Conservation (phyloP, 306 rosid genomes). For the Phaseolus lunatus region DNA sequence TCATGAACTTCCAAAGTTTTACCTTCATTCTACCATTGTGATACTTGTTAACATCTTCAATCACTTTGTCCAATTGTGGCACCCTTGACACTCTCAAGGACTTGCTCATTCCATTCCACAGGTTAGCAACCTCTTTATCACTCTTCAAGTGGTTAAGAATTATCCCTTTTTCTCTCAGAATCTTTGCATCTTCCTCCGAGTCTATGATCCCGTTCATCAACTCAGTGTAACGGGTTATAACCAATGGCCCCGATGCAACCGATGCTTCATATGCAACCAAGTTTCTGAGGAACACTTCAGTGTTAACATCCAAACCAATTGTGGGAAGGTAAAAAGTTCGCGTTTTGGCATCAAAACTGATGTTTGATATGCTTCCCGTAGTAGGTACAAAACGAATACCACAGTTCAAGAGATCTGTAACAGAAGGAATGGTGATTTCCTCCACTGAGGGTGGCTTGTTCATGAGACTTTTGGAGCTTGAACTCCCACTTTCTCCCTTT, state of each 20-base stretch:
- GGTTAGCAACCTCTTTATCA: slow-evolving; percentile 63
- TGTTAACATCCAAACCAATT: slow-evolving; percentile 61
- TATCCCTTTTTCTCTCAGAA: slow-evolving; percentile 63
- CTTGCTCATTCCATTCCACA: slow-evolving; percentile 83
- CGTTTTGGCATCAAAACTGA: slow-evolving; percentile 60
- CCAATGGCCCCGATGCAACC: slow-evolving; percentile 64
- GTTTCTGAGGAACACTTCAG: slow-evolving; percentile 67
- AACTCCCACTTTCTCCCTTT: slow-evolving; percentile 33
- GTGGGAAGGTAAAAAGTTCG: slow-evolving; percentile 62
- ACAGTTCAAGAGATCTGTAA: slow-evolving; percentile 49
- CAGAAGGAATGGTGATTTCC: slow-evolving; percentile 80
- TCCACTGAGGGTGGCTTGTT: slow-evolving; percentile 67
- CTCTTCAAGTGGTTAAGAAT: slow-evolving; percentile 73
- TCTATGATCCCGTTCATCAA: slow-evolving; percentile 83
- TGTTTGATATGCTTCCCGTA: slow-evolving; percentile 53
- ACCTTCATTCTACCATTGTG: slow-evolving; percentile 68
- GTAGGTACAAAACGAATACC: slow-evolving; percentile 60
- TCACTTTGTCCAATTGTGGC: slow-evolving; percentile 66
- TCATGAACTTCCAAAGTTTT: slow-evolving; percentile 54
- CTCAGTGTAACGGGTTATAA: slow-evolving; percentile 73
- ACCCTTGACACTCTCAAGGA: slow-evolving; percentile 72
- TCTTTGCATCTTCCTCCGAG: slow-evolving; percentile 64
- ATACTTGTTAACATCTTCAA: slow-evolving; percentile 79
- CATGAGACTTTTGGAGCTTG: slow-evolving; percentile 17
- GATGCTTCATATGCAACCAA: slow-evolving; percentile 83